Conservation (phyloP, 2,329 filamentous ascomycete genomes). For the Zymoseptoria pseudotritici region DNA sequence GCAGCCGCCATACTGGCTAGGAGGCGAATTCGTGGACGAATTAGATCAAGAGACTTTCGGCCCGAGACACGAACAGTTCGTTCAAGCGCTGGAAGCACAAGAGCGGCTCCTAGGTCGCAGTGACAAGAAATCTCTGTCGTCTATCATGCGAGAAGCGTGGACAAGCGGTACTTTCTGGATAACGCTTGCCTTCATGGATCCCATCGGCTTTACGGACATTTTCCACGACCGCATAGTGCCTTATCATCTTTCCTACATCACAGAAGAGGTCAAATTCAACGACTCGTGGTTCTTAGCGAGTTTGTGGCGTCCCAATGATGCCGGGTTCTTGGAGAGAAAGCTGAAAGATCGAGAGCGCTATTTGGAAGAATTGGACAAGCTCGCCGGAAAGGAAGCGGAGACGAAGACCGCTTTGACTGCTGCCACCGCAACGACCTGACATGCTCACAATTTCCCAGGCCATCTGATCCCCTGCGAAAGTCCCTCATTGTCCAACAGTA, state of each 20-base stretch:
- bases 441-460: too few species aligned
- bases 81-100: not conserved
- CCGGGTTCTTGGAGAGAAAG: not conserved
- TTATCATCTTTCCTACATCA: not conserved
- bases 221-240: not conserved
- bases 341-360: not conserved
- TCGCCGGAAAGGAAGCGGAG: not conserved
- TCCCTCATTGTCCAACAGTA: too few species aligned
- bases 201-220: not conserved
- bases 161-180: not conserved
- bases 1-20: conserved; percentile 6
- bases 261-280: not conserved
- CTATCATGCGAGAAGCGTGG: not conserved
- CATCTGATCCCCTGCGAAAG: too few species aligned
- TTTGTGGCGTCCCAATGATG: not conserved
- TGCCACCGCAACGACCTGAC: too few species aligned
- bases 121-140: not conserved
- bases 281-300: not conserved
- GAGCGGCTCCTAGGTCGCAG: not conserved
- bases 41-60: not conserved
- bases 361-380: not conserved
- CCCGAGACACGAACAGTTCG: not conserved
- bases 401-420: not conserved
- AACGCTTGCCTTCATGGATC: not conserved
- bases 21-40: not conserved